Evolutionary conservation across 768 basidiomycete genomes (phyloP).

Genomic region (Daedaleopsis sinensis): DNA sequence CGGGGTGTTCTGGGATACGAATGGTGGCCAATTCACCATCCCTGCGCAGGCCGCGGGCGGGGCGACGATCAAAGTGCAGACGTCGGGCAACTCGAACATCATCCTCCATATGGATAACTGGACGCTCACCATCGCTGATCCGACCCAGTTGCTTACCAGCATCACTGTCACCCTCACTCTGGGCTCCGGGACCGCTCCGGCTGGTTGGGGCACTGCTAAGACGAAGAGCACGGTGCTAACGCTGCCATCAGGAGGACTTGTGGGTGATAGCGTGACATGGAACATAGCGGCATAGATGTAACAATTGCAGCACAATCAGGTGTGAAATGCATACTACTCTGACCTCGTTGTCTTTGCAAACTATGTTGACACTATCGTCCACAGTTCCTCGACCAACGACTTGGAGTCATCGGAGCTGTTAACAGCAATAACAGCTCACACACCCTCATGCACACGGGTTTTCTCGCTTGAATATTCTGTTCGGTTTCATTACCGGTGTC

Average conservation of each 20-base stretch:
- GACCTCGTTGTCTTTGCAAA: no score
- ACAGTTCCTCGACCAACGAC: no score
- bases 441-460: no score
- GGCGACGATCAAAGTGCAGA: constrained; percentile 37
- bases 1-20: constrained; percentile 55
- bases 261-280: constrained; percentile 49
- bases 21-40: constrained; percentile 48
- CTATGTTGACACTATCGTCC: no score
- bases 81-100: constrained; percentile 46
- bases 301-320: no score
- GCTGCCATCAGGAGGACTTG: constrained; percentile 47
- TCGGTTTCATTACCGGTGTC: no score
- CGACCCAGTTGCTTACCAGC: constrained; percentile 52
- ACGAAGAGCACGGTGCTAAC: constrained; percentile 39
- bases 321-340: no score
- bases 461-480: no score
- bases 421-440: no score
- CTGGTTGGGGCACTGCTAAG: constrained; percentile 28
- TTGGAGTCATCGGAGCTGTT: no score
- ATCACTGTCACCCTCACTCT: constrained; percentile 42
- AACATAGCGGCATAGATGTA: constrained; percentile 11
- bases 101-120: constrained; percentile 47
- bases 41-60: constrained; percentile 22
- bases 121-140: constrained; percentile 61
- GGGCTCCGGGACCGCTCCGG: constrained; percentile 24